phyloP scores from a whole-genome alignment of 768 basidiomycete genomes.

The Rhodotorula paludigena region DNA sequence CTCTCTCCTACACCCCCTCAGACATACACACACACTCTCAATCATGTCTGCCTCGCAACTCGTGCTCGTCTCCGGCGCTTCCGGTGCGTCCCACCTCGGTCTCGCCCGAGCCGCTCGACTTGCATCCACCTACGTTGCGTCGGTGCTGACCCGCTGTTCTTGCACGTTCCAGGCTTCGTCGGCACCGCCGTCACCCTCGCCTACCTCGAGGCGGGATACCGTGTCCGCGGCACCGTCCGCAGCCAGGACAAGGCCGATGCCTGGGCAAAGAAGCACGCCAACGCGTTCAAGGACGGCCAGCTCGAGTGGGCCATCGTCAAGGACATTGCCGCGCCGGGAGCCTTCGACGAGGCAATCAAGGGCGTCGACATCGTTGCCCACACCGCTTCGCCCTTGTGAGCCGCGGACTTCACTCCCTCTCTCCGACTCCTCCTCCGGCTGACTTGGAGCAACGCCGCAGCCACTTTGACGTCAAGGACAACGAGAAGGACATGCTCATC shows the following conservation, averaged over 20 bases:
- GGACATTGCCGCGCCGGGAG: conserved; percentile 59
- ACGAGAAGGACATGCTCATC: conserved; percentile 22
- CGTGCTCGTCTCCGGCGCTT: conserved; percentile 30
- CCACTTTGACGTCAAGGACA: conserved; percentile 20
- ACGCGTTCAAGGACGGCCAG: conserved; percentile 38
- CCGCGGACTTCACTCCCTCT: too few species aligned
- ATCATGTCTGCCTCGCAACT: conserved; percentile 12
- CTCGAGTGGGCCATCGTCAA: conserved; percentile 64
- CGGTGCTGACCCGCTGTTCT: rapidly evolving
- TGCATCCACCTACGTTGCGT: too few species aligned
- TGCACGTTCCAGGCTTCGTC: neutral
- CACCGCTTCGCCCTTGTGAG: conserved; percentile 59
- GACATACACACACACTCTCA: neutral
- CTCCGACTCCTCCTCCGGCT: too few species aligned
- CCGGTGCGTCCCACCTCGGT: neutral
- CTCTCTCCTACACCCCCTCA: neutral
- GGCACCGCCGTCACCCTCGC: conserved; percentile 8
- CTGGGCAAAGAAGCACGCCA: conserved; percentile 54
- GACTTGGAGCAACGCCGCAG: neutral
- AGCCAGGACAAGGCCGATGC: conserved; percentile 58
- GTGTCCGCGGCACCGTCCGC: conserved; percentile 63
- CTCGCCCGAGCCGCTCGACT: too few species aligned
- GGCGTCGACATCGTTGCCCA: conserved; percentile 68
- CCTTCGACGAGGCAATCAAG: conserved; percentile 74
- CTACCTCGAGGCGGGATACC: conserved; percentile 15